These are phyloP conservation scores for Backusella westeae DNA, from an alignment of 192 early-diverging fungal species.

Conservation along the genomic window DNA sequence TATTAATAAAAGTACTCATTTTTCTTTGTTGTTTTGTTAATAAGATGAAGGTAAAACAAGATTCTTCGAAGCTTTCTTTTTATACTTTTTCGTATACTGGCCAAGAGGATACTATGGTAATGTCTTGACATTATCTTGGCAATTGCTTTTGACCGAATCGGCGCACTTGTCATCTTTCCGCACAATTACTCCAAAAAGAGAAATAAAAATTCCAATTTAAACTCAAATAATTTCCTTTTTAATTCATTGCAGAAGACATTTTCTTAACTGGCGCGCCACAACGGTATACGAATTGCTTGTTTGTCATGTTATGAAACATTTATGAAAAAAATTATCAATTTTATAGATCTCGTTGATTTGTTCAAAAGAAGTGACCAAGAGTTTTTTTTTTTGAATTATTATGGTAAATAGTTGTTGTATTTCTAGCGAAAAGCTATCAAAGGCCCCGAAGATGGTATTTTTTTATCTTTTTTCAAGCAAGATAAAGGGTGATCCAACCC, in stretches of 20 bases:
- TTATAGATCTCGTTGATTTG: too few relatives aligned
- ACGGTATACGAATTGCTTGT: not conserved
- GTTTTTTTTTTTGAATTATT: too few relatives aligned
- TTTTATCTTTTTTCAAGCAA: too few relatives aligned
- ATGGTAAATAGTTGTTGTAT: too few relatives aligned
- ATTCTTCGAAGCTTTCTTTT: not conserved
- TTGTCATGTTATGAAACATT: not conserved
- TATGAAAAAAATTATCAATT: not conserved
- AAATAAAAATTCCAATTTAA: not conserved
- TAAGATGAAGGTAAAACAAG: not conserved
- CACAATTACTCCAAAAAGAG: not conserved
- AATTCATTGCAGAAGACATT: not conserved
- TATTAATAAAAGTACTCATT: not conserved
- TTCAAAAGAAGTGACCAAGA: too few relatives aligned
- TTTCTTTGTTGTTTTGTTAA: not conserved
- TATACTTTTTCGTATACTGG: not conserved
- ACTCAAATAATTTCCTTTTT: not conserved
- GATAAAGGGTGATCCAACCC: too few relatives aligned
- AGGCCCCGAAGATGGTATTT: too few relatives aligned
- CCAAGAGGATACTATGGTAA: not conserved
- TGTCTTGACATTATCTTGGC: conserved; percentile 6
- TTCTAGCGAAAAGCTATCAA: too few relatives aligned
- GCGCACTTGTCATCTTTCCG: not conserved
- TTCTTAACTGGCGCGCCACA: not conserved
- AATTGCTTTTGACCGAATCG: not conserved